Evolutionary conservation across 257 asterid genomes (phyloP).

Genomic region (Vinca minor): DNA sequence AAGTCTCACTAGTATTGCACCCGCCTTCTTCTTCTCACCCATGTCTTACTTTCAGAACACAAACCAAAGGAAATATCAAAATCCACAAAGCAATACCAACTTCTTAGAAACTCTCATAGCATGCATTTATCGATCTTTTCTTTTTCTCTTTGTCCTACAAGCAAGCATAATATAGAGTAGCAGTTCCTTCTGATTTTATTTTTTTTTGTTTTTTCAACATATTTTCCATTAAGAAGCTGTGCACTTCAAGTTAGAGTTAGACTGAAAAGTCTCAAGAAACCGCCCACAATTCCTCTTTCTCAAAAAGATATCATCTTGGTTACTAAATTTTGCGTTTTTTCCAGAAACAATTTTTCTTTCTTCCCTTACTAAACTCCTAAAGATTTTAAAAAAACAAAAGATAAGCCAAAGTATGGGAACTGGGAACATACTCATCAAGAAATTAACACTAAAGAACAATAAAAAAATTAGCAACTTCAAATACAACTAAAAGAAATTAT

Average conservation of each 20-base stretch:
- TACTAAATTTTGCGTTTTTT: neutral
- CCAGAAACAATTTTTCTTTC: neutral
- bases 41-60: slow-evolving; percentile 4
- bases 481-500: neutral
- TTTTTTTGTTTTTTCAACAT: neutral
- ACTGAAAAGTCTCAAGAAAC: neutral
- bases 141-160: too few species aligned
- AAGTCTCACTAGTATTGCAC: slow-evolving; percentile 52
- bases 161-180: neutral
- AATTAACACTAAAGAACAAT: neutral
- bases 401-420: neutral
- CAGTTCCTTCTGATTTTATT: neutral
- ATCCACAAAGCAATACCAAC: neutral
- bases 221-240: neutral
- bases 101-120: neutral
- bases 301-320: neutral
- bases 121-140: too few species aligned
- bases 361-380: neutral
- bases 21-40: slow-evolving; percentile 19
- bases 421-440: neutral
- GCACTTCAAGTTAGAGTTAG: neutral
- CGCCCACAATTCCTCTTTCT: neutral
- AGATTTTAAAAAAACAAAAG: neutral
- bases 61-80: neutral
- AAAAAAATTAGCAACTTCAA: neutral